A percentile compares a stretch with the other conserved stretches of the same genome.
phyloP scores from a whole-genome alignment of 495 filamentous ascomycete species.

The Tricharina praecox region DNA sequence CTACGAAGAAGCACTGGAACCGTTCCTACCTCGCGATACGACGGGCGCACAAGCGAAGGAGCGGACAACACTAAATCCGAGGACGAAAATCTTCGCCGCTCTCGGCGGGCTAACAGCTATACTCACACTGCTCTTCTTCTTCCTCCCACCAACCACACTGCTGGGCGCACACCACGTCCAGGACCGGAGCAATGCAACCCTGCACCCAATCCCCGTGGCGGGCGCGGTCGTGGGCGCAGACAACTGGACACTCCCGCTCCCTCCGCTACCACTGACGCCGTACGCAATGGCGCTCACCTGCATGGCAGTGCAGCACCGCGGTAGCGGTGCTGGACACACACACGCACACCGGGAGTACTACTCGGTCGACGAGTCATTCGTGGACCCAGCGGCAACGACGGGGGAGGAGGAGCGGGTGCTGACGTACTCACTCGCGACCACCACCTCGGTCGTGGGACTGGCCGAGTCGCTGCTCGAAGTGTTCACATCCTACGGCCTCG shows the following conservation, averaged over 20 bases:
- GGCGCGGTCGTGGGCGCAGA: background rate
- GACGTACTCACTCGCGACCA: conserved; percentile 52
- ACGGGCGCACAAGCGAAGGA: too few relatives aligned
- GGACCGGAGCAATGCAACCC: background rate
- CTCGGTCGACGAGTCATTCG: conserved; percentile 41
- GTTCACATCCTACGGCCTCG: conserved; percentile 62
- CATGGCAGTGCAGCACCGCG: conserved; percentile 1
- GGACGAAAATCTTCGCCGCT: too few relatives aligned
- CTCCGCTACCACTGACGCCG: background rate
- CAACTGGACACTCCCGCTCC: conserved; percentile 2
- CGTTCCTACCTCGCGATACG: background rate
- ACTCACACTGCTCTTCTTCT: too few relatives aligned
- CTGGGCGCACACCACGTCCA: too few relatives aligned
- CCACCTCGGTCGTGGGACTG: conserved; percentile 40
- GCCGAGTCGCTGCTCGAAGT: conserved; percentile 52
- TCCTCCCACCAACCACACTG: too few relatives aligned
- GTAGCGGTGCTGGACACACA: too few relatives aligned
- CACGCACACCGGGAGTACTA: conserved; percentile 36
- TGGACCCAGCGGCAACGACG: conserved; percentile 41
- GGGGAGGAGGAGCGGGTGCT: too few relatives aligned
- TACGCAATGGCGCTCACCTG: background rate
- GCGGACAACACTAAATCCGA: too few relatives aligned
- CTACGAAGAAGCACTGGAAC: background rate
- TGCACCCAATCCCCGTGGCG: background rate
- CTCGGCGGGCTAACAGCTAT: too few relatives aligned